Base-by-base conservation (phyloP, 352 stramenopile species). In the Phytopythium litorale region DNA sequence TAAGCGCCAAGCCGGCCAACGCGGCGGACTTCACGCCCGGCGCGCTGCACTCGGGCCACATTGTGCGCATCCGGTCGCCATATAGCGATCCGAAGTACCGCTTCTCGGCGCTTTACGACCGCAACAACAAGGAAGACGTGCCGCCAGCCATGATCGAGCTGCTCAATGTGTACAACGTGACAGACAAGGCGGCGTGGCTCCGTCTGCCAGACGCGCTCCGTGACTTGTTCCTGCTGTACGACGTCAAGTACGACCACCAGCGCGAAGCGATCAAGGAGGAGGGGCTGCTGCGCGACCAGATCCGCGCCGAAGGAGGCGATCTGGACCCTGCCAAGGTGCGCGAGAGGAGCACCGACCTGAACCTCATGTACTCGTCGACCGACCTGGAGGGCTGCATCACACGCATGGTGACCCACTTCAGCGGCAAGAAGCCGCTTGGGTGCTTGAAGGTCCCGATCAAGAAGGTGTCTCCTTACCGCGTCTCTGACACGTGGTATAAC, bases 311-410 rank as follows among this genome's bases (percentile, higher is more conserved):
- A 6, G 71, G 85, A 40, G 82, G 82, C 2, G 82, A 91, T 40
- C 62, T 91, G 25, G 82, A 88, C 51, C 59, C 76, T 0, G 23
- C 50, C 11, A 89, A 89, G 58, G 78, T 91, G 6, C 60, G 73
- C 6, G 78, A 89, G 32, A 70, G 67, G 6, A 88, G 79, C 62
- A 78, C 71, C 3, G 80, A 92, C 64, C 65, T 85, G 1, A 92
- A 92, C 57, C 56, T 89, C 32, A 46, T 84, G 30, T 92, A 86
- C 72, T 81, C 78, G 32, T 60, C 68, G 8, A 85, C 67, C 19
- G 77, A 92, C 28, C 55, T 92, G 11, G 82, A 92, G 54, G 79
- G 83, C 49, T 92, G 82, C 45, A 67, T 92, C 33, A 81, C 70
- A 3, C 76, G 78, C 12, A 85, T 92, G 66, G 66, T 79, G 15